Conservation (phyloP, 1,284 basidiomycete species). For the Trametes hirsuta region DNA sequence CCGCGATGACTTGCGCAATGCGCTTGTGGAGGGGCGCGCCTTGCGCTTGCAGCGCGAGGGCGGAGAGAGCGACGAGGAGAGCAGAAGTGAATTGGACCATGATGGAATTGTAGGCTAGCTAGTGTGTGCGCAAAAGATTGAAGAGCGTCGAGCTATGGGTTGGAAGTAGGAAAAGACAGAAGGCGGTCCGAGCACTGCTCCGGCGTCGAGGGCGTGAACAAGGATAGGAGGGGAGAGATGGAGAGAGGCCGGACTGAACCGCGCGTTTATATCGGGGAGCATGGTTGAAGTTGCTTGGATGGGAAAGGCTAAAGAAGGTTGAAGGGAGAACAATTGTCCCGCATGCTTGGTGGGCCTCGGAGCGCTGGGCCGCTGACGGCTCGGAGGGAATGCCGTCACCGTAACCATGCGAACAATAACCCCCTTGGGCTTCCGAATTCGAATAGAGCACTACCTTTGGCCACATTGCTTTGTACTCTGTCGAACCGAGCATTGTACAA, state of each 20-base stretch:
- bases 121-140: background rate
- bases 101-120: background rate
- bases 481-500: no score
- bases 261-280: background rate
- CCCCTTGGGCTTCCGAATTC: no score
- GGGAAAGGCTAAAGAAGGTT: background rate
- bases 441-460: no score
- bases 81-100: constrained; percentile 27
- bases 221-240: background rate
- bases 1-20: constrained; percentile 44
- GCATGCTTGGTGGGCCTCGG: background rate
- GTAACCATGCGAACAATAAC: constrained; percentile 1
- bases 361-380: background rate
- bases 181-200: constrained; percentile 15
- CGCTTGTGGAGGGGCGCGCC: constrained; percentile 41
- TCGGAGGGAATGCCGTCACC: background rate
- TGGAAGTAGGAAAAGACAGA: constrained; percentile 5
- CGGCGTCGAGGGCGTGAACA: constrained; percentile 3
- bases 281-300: constrained; percentile 1
- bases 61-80: constrained; percentile 24
- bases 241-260: background rate
- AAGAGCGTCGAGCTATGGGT: constrained; percentile 17
- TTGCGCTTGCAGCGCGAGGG: constrained; percentile 22
- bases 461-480: background rate
- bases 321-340: background rate